Percentiles rank a stretch among this genome's conserved stretches.
These are phyloP conservation scores for Solanum arcanum DNA, from an alignment of 257 asterid genomes.

Conservation along the genomic window DNA sequence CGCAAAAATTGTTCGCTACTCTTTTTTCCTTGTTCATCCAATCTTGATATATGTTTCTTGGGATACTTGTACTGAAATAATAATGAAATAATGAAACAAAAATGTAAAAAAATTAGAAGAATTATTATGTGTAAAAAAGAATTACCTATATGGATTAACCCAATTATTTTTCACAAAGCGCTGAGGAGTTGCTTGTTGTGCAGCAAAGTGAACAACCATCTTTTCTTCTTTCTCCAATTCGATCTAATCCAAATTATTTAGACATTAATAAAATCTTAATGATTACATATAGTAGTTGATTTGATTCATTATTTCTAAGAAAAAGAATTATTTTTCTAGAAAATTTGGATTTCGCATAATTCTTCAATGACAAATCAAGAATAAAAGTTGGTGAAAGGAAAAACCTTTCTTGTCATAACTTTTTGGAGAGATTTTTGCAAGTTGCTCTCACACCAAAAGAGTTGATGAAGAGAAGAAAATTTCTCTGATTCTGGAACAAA, in stretches of 20 bases:
- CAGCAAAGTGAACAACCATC: background rate
- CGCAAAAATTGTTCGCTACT: no score
- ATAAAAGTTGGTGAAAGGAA: background rate
- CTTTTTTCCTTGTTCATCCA: no score
- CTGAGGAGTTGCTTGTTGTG: background rate
- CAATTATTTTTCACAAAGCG: background rate
- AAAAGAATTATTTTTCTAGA: no score
- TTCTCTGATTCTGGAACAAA: background rate
- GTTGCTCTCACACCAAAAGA: background rate
- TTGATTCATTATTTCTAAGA: no score
- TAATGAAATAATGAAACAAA: background rate
- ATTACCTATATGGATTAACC: background rate
- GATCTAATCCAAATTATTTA: background rate
- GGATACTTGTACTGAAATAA: background rate
- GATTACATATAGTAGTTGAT: background rate
- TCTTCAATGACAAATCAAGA: background rate
- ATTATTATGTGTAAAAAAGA: background rate
- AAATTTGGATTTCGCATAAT: background rate
- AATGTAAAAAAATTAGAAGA: background rate
- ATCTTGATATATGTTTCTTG: no score
- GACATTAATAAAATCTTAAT: background rate
- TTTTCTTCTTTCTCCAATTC: conserved; percentile 8
- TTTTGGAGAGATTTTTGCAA: background rate
- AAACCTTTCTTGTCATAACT: background rate
- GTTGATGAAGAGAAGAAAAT: background rate